Evolutionary conservation across 2,329 filamentous ascomycete species (phyloP).

Genomic region (Leptosphaerulina australis): DNA sequence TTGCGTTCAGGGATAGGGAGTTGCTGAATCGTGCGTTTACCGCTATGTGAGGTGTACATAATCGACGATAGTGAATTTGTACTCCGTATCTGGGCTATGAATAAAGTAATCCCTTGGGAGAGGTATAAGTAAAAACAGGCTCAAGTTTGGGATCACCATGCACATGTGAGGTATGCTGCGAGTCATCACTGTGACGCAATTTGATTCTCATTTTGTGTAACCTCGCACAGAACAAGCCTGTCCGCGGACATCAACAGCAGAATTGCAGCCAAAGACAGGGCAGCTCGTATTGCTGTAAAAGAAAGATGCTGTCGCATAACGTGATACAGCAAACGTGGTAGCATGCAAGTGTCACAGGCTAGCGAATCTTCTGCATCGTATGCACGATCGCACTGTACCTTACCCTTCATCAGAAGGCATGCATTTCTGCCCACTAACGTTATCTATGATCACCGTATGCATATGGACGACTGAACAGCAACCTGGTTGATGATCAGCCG

Average conservation of each 20-base stretch:
- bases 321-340: neutral
- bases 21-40: constrained; percentile 29
- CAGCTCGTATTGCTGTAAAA: neutral
- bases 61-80: neutral
- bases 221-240: neutral
- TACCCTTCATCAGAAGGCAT: no score
- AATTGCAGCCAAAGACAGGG: neutral
- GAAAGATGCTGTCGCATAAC: neutral
- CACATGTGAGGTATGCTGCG: neutral
- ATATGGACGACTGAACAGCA: no score
- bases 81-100: no score
- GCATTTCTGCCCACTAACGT: no score
- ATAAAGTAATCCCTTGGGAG: no score
- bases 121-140: neutral
- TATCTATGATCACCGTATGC: no score
- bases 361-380: no score
- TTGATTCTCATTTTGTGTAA: constrained; percentile 1
- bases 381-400: no score
- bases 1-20: constrained; percentile 21
- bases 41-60: neutral
- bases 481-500: no score
- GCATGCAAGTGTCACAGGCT: no score
- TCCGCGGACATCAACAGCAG: neutral
- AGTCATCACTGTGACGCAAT: constrained; percentile 3
- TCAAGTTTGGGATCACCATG: neutral